Evolutionary conservation across 164 flowering plant genomes (phyloP).

Genomic region (Warburgia ugandensis): DNA sequence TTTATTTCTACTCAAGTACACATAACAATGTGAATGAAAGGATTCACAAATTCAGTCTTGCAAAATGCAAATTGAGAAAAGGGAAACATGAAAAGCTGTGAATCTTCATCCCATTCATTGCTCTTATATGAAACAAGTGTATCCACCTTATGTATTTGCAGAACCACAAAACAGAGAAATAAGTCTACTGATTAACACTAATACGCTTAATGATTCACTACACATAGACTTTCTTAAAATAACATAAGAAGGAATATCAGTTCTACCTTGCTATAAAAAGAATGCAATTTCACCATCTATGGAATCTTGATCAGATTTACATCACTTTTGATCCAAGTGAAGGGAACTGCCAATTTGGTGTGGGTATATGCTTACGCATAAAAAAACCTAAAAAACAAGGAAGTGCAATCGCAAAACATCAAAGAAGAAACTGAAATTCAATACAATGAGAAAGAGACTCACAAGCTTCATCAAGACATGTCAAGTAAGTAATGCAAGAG

Average conservation of each 20-base stretch:
- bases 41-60: conserved; percentile 3
- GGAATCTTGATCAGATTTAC: conserved; percentile 88
- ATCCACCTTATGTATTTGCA: conserved; percentile 98
- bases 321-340: conserved; percentile 96
- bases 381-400: conserved; percentile 56
- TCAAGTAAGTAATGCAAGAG: conserved; percentile 88
- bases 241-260: not conserved
- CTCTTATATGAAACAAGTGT: conserved; percentile 92
- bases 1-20: not conserved
- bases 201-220: too few relatives aligned
- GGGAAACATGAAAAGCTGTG: not conserved
- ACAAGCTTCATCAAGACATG: conserved; percentile 96
- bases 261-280: conserved; percentile 86
- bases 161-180: not conserved
- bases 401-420: not conserved
- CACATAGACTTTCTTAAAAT: too few relatives aligned
- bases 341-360: conserved; percentile 74
- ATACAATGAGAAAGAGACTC: conserved; percentile 9
- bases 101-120: conserved; percentile 77
- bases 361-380: conserved; percentile 94
- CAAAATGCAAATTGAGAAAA: not conserved
- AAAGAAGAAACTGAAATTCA: not conserved
- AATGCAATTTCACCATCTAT: conserved; percentile 94
- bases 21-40: conserved; percentile 2
- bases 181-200: too few relatives aligned